Conservation (phyloP, 176 grass and related monocot genomes). For the Poa pratensis region DNA sequence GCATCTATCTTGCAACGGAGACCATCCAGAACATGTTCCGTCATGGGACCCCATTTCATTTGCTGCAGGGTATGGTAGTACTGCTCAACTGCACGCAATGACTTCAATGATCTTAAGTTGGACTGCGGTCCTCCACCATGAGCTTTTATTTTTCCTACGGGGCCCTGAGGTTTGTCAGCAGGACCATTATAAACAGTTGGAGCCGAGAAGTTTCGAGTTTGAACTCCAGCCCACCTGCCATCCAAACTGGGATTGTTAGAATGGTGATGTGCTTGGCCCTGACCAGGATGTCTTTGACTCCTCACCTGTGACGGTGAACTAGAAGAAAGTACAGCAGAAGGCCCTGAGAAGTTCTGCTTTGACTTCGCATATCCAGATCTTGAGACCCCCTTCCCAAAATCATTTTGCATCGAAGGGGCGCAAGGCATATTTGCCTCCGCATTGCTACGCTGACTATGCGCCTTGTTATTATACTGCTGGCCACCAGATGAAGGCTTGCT, state of each 20-base stretch:
- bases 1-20: slow-evolving; percentile 77
- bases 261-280: slow-evolving; percentile 52
- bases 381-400: slow-evolving; percentile 42
- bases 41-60: slow-evolving; percentile 86
- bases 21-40: slow-evolving; percentile 69
- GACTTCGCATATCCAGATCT: slow-evolving; percentile 53
- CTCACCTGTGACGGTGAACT: slow-evolving; percentile 53
- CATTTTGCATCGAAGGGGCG: slow-evolving; percentile 45
- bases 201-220: slow-evolving; percentile 45
- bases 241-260: slow-evolving; percentile 59
- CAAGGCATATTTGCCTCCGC: slow-evolving; percentile 47
- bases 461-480: slow-evolving; percentile 49
- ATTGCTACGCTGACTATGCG: slow-evolving; percentile 43
- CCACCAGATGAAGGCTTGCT: slow-evolving; percentile 44
- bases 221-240: slow-evolving; percentile 45
- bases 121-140: slow-evolving; percentile 52
- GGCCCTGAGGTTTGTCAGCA: slow-evolving; percentile 50
- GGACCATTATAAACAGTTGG: slow-evolving; percentile 44
- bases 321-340: slow-evolving; percentile 47
- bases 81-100: slow-evolving; percentile 66
- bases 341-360: slow-evolving; percentile 53
- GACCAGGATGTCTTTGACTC: slow-evolving; percentile 58
- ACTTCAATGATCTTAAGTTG: slow-evolving; percentile 61
- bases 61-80: slow-evolving; percentile 85
- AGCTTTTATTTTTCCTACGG: slow-evolving; percentile 53